These are phyloP conservation scores for Ochromonadaceae sp. DNA, from an alignment of 352 stramenopile genomes.

Conservation along the genomic window DNA sequence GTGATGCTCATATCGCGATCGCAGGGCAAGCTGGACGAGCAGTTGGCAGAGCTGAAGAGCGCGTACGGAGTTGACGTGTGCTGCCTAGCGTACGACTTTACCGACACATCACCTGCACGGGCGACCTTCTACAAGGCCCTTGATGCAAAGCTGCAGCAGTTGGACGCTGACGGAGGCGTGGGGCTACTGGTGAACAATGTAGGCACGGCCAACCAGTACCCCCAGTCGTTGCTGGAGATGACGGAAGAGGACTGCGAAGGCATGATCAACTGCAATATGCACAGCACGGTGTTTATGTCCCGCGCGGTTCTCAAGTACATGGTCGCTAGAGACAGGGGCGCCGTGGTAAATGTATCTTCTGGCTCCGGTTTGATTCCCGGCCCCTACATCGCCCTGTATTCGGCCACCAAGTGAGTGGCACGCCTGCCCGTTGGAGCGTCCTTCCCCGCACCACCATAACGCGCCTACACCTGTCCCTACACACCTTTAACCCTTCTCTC, in stretches of 20 bases:
- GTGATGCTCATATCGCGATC: constrained; percentile 3
- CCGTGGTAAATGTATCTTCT: constrained; percentile 4
- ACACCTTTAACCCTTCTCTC: neutral
- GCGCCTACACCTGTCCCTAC: neutral
- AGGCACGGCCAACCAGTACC: neutral
- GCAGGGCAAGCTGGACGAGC: neutral
- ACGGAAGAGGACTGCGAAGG: neutral
- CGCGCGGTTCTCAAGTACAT: constrained; percentile 14
- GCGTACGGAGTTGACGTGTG: neutral
- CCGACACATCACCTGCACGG: neutral
- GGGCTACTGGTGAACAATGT: constrained; percentile 16
- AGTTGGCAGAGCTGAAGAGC: neutral
- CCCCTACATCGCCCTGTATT: neutral
- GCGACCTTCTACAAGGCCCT: neutral
- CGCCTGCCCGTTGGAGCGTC: too few species aligned
- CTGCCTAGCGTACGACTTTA: constrained; percentile 16
- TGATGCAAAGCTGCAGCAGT: neutral
- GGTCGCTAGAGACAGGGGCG: neutral
- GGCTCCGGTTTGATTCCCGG: neutral
- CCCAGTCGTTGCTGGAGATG: neutral
- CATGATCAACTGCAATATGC: constrained; percentile 12
- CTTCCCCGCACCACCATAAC: too few species aligned
- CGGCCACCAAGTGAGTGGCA: constrained; percentile 12
- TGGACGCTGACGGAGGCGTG: constrained; percentile 10
- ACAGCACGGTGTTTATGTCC: constrained; percentile 2